Evolutionary conservation across 495 filamentous ascomycete species (phyloP).

Genomic region (Penicillium lividum): DNA sequence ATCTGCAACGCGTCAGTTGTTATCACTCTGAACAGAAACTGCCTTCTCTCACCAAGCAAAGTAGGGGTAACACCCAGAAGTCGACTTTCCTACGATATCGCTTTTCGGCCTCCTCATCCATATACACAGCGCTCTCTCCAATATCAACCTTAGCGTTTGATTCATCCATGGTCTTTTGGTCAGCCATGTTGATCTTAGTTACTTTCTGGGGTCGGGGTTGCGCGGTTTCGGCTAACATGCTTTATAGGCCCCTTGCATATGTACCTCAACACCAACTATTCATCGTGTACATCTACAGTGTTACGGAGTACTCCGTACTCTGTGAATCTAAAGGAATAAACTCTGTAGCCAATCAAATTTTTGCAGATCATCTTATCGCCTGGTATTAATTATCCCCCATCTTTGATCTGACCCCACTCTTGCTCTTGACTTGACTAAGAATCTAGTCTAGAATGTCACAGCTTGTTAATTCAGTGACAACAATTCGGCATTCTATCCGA

Average conservation of each 20-base stretch:
- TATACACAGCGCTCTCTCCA: slow-evolving; percentile 16
- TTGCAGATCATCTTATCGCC: slow-evolving; percentile 17
- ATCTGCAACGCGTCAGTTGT: slow-evolving; percentile 34
- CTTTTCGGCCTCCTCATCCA: slow-evolving; percentile 28
- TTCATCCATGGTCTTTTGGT: slow-evolving; percentile 1
- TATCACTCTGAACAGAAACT: neutral
- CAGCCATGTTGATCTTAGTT: neutral
- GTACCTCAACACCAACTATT: neutral
- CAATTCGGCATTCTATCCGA: slow-evolving; percentile 28
- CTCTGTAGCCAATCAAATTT: slow-evolving; percentile 1
- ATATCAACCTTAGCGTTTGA: slow-evolving; percentile 12
- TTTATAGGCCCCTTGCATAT: slow-evolving; percentile 13
- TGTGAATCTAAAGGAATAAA: neutral
- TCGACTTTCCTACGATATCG: slow-evolving; percentile 33
- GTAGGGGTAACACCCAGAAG: slow-evolving; percentile 32
- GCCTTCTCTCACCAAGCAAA: slow-evolving; percentile 27
- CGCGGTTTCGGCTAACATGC: neutral
- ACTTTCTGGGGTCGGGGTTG: neutral
- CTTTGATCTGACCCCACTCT: slow-evolving; percentile 24
- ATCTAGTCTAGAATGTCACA: neutral
- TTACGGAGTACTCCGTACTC: too few species aligned
- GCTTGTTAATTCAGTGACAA: neutral
- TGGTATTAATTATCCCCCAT: slow-evolving; percentile 20
- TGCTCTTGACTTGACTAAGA: neutral
- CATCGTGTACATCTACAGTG: neutral